phyloP scores from a whole-genome alignment of 441 rosid genomes.

The Eutrema salsugineum region DNA sequence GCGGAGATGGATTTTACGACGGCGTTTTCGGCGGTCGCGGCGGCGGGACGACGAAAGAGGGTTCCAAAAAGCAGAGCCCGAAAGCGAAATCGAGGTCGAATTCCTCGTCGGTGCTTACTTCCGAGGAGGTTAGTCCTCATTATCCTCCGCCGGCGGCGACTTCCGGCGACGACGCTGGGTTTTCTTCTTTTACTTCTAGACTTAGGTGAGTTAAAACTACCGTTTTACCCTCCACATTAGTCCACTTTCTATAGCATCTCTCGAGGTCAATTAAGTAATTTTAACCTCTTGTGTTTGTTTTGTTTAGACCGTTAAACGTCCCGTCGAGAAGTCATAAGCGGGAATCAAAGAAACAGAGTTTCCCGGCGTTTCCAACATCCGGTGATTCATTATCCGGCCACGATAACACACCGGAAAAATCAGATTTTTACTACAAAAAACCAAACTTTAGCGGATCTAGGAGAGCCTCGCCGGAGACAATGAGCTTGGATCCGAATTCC shows the following conservation, averaged over 20 bases:
- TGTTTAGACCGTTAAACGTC: slow-evolving; percentile 67
- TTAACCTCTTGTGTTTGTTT: neutral
- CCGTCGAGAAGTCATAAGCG: slow-evolving; percentile 51
- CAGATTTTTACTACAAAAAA: slow-evolving; percentile 23
- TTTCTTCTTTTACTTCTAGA: slow-evolving; percentile 73
- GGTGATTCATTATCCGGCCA: slow-evolving; percentile 31
- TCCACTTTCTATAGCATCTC: neutral
- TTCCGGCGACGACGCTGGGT: slow-evolving; percentile 55
- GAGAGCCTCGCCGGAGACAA: slow-evolving; percentile 64
- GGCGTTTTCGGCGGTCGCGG: slow-evolving; percentile 58
- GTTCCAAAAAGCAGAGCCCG: slow-evolving; percentile 55
- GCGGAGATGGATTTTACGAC: slow-evolving; percentile 53
- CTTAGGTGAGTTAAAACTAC: slow-evolving; percentile 47
- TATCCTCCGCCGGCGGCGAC: slow-evolving; percentile 34
- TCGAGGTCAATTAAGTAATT: neutral
- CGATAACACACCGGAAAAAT: slow-evolving; percentile 36
- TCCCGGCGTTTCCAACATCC: slow-evolving; percentile 23
- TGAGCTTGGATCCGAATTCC: slow-evolving; percentile 57
- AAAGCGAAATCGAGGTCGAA: slow-evolving; percentile 60
- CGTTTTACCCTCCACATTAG: neutral
- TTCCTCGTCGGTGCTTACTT: slow-evolving; percentile 72
- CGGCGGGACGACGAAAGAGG: neutral
- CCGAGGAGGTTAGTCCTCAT: slow-evolving; percentile 78
- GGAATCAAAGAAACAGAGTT: slow-evolving; percentile 33
- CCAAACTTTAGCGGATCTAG: slow-evolving; percentile 36